Evolutionary conservation across 2,329 filamentous ascomycete genomes (phyloP).

Genomic region (Alternaria arbusti): DNA sequence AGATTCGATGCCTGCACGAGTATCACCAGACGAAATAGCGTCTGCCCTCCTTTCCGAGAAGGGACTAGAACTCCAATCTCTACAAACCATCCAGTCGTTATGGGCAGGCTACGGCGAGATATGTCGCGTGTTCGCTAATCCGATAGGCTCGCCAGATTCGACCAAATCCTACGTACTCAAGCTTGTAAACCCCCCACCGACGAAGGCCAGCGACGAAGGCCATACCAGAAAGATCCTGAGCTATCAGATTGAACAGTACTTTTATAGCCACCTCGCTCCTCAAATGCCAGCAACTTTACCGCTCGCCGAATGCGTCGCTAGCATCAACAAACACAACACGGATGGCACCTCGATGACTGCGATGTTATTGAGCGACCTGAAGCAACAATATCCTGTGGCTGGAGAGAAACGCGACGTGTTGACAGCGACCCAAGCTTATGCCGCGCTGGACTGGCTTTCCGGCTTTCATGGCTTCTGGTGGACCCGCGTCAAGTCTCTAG

Average conservation of each 20-base stretch:
- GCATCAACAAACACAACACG: slow-evolving; percentile 50
- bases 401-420: slow-evolving; percentile 62
- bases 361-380: slow-evolving; percentile 65
- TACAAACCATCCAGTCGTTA: slow-evolving; percentile 49
- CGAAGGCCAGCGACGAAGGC: slow-evolving; percentile 59
- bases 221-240: slow-evolving; percentile 70
- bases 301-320: slow-evolving; percentile 59
- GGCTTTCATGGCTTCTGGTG: slow-evolving; percentile 66
- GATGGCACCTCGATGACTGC: slow-evolving; percentile 54
- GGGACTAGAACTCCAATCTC: slow-evolving; percentile 31
- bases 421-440: slow-evolving; percentile 55
- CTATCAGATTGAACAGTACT: slow-evolving; percentile 71
- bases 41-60: slow-evolving; percentile 33
- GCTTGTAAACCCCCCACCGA: slow-evolving; percentile 62
- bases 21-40: slow-evolving; percentile 28
- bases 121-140: slow-evolving; percentile 58
- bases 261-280: slow-evolving; percentile 65
- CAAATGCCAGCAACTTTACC: slow-evolving; percentile 52
- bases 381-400: slow-evolving; percentile 60
- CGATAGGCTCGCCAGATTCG: slow-evolving; percentile 4
- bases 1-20: slow-evolving; percentile 48
- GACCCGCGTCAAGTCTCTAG: slow-evolving; percentile 35
- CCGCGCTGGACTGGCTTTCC: slow-evolving; percentile 68
- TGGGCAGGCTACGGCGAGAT: slow-evolving; percentile 62
- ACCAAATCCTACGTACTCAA: slow-evolving; percentile 62